phyloP scores from a whole-genome alignment of 129 eudicot species.

The Silybum marianum region DNA sequence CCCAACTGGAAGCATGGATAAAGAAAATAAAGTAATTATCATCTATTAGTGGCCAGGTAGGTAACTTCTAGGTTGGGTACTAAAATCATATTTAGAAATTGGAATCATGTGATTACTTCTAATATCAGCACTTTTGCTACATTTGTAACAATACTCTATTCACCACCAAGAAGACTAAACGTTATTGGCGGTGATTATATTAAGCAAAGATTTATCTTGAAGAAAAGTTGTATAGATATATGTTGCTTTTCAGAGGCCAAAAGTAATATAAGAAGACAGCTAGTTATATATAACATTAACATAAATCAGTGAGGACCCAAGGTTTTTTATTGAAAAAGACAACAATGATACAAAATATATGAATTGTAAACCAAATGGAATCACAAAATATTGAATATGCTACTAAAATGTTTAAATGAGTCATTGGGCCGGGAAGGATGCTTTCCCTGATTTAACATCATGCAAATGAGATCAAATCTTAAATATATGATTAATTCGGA shows the following conservation, averaged over 20 bases:
- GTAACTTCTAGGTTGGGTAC: conserved; percentile 24
- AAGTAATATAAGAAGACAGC: neutral
- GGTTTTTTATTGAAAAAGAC: neutral
- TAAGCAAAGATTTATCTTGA: conserved; percentile 8
- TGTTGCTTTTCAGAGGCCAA: neutral
- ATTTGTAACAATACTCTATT: conserved; percentile 20
- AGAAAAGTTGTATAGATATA: neutral
- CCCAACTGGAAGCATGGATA: conserved; percentile 1
- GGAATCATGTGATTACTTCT: conserved; percentile 30
- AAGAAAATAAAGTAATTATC: neutral
- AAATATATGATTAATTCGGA: too few relatives aligned
- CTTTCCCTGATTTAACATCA: neutral
- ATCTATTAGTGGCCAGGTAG: neutral
- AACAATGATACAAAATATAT: neutral
- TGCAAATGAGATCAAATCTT: neutral
- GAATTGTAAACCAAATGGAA: neutral
- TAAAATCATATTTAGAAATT: conserved; percentile 9
- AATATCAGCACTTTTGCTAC: conserved; percentile 24
- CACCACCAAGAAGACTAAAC: conserved; percentile 23
- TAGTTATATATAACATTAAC: too few relatives aligned
- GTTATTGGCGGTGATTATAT: conserved; percentile 10
- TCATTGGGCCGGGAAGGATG: neutral
- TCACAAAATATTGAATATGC: neutral
- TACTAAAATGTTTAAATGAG: neutral
- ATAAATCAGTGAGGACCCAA: too few relatives aligned